Evolutionary conservation across 164 flowering plant genomes (phyloP).

Genomic region (Litsea cubeba): DNA sequence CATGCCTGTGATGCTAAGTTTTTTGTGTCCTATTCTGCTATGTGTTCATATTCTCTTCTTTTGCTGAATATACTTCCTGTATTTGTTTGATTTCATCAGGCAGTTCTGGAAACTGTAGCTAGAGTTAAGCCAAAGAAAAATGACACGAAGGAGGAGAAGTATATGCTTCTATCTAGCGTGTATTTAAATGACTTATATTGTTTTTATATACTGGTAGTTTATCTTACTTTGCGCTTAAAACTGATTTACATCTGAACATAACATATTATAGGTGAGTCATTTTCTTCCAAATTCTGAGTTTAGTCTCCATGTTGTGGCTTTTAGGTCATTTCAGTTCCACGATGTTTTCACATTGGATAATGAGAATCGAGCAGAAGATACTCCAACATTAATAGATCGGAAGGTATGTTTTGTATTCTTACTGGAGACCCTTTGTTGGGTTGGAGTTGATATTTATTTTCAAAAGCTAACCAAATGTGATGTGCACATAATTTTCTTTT

Average conservation of each 20-base stretch:
- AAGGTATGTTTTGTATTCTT: constrained; percentile 36
- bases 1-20: neutral
- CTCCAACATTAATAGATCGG: constrained; percentile 80
- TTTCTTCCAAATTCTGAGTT: neutral
- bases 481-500: constrained; percentile 8
- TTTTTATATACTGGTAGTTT: neutral
- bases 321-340: constrained; percentile 76
- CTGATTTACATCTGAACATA: neutral
- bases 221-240: neutral
- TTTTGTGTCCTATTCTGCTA: neutral
- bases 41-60: neutral
- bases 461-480: neutral
- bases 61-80: neutral
- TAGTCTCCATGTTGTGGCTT: neutral
- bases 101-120: constrained; percentile 92
- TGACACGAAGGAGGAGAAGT: constrained; percentile 90
- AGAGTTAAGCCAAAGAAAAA: constrained; percentile 90
- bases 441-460: neutral
- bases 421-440: constrained; percentile 5
- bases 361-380: constrained; percentile 80
- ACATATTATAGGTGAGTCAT: neutral
- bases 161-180: constrained; percentile 21
- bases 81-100: constrained; percentile 45
- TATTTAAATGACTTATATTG: neutral
- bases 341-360: constrained; percentile 77